Percentiles rank a stretch among this genome's conserved stretches.
Conservation (phyloP, 2,329 filamentous ascomycete genomes). For the Seiridium unicorne region DNA sequence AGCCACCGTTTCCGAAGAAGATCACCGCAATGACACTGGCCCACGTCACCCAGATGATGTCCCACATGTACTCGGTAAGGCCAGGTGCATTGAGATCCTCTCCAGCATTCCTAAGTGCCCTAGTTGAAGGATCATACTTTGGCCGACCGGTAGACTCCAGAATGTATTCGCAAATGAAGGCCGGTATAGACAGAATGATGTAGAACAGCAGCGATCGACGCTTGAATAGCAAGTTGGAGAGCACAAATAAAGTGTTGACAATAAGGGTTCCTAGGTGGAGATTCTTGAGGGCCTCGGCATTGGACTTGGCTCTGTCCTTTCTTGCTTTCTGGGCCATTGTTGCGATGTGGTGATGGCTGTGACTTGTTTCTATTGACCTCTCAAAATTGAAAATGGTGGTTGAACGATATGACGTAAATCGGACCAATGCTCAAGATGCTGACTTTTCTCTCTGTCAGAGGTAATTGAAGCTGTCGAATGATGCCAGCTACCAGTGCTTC, state of each 20-base stretch:
- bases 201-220: conserved; percentile 68
- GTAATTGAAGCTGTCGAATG: neutral
- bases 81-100: conserved; percentile 87
- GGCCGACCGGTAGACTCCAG: conserved; percentile 85
- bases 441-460: neutral
- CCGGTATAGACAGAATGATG: conserved; percentile 68
- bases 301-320: conserved; percentile 72
- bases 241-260: conserved; percentile 73
- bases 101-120: conserved; percentile 70
- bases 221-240: conserved; percentile 66
- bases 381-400: neutral
- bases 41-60: conserved; percentile 94
- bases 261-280: conserved; percentile 74
- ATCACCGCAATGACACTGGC: conserved; percentile 69
- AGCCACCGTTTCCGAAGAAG: conserved; percentile 76
- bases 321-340: conserved; percentile 62
- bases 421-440: neutral
- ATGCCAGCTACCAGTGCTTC: neutral
- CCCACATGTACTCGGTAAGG: conserved; percentile 97
- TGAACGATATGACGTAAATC: neutral
- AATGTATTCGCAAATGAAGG: conserved; percentile 77
- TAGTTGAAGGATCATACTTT: conserved; percentile 61
- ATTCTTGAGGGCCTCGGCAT: conserved; percentile 72
- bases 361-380: neutral
- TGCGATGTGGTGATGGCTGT: neutral